These are phyloP conservation scores for Mycena pura DNA, from an alignment of 768 basidiomycete species.

Conservation along the genomic window DNA sequence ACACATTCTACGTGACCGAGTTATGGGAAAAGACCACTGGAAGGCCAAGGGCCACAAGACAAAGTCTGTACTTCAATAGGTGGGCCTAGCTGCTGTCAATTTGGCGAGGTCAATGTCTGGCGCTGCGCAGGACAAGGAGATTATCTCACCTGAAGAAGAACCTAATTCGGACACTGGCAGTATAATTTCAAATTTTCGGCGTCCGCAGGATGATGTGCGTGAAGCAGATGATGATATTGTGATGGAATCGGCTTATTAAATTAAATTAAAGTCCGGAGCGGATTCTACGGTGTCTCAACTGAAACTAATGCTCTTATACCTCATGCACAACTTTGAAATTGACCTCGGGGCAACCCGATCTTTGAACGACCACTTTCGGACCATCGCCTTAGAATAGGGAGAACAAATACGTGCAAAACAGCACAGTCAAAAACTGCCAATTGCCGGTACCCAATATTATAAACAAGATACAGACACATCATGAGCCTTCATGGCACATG, in stretches of 20 bases:
- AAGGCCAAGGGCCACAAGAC: background rate
- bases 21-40: background rate
- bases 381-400: background rate
- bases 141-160: background rate
- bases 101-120: background rate
- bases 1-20: background rate
- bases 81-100: background rate
- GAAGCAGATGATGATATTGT: background rate
- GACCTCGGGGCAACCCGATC: background rate
- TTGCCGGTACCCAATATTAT: background rate
- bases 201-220: background rate
- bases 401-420: background rate
- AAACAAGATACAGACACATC: too few species aligned
- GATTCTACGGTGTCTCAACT: too few species aligned
- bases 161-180: background rate
- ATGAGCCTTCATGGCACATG: too few species aligned
- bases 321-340: too few species aligned
- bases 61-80: background rate
- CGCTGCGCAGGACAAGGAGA: background rate
- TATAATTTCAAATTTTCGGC: background rate
- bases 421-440: background rate
- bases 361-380: background rate
- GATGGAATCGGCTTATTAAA: background rate
- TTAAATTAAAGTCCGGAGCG: background rate
- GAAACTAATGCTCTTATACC: too few species aligned